These are phyloP conservation scores for Globisporangium irregulare DNA, from an alignment of 352 stramenopile species.

Conservation along the genomic window DNA sequence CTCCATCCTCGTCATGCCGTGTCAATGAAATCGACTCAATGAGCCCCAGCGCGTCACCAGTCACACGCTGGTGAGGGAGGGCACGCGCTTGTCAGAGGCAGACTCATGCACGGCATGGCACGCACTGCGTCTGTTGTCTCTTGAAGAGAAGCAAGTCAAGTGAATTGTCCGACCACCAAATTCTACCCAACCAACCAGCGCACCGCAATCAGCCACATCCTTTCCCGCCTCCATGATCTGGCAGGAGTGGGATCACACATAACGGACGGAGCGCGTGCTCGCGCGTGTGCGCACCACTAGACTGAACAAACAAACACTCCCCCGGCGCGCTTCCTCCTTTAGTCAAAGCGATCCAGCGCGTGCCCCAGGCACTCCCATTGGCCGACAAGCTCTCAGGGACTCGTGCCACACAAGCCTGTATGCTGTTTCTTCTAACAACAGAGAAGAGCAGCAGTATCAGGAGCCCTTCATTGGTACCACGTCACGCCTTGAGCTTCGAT, in stretches of 20 bases:
- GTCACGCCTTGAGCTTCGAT: background rate
- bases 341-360: background rate
- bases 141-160: background rate
- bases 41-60: background rate
- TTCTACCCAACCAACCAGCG: background rate
- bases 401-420: background rate
- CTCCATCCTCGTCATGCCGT: background rate
- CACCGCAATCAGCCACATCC: constrained; percentile 2
- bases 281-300: constrained; percentile 4
- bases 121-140: background rate
- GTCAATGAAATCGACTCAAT: background rate
- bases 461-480: background rate
- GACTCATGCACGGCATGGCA: background rate
- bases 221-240: background rate
- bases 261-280: background rate
- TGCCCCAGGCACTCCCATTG: background rate
- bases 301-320: background rate
- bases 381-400: background rate
- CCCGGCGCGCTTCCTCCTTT: background rate
- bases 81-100: background rate
- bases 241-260: background rate
- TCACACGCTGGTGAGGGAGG: background rate
- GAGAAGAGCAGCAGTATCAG: background rate
- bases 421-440: background rate
- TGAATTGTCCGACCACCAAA: background rate